A percentile compares a stretch with the other conserved stretches of the same genome.
phyloP scores from a whole-genome alignment of 73 alveolate species.

The Paramecium tetraurelia region DNA sequence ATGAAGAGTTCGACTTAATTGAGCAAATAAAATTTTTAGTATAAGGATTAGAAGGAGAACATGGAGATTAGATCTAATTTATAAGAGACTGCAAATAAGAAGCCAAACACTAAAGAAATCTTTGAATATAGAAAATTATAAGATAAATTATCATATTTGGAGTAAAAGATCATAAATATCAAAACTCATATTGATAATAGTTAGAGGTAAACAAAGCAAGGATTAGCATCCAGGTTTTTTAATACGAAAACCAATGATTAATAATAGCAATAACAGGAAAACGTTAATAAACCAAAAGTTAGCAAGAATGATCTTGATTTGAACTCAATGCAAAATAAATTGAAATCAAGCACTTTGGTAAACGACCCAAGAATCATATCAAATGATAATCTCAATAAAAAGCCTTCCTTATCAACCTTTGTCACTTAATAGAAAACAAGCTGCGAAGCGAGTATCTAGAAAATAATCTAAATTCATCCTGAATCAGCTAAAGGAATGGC shows the following conservation, averaged over 20 bases:
- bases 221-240: constrained; percentile 19
- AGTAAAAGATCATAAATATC: not conserved
- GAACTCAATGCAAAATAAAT: not conserved
- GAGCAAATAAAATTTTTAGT: not conserved
- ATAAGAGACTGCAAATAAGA: not conserved
- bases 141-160: constrained; percentile 25
- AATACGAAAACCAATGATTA: not conserved
- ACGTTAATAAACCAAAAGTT: not conserved
- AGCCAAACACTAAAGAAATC: not conserved
- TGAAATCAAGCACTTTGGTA: not conserved
- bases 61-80: not conserved
- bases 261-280: not conserved
- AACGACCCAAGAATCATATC: not conserved
- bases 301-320: not conserved
- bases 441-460: not conserved
- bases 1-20: constrained; percentile 35
- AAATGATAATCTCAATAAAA: not conserved
- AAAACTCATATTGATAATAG: constrained; percentile 30
- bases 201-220: not conserved
- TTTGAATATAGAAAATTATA: constrained; percentile 8
- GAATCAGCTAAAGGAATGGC: not conserved
- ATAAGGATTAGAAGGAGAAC: constrained; percentile 27
- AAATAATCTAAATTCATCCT: not conserved
- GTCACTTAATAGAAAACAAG: not conserved
- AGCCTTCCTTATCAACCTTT: constrained; percentile 14